Evolutionary conservation across 192 early-diverging fungal species (phyloP).

Genomic region (Entomortierella parvispora): DNA sequence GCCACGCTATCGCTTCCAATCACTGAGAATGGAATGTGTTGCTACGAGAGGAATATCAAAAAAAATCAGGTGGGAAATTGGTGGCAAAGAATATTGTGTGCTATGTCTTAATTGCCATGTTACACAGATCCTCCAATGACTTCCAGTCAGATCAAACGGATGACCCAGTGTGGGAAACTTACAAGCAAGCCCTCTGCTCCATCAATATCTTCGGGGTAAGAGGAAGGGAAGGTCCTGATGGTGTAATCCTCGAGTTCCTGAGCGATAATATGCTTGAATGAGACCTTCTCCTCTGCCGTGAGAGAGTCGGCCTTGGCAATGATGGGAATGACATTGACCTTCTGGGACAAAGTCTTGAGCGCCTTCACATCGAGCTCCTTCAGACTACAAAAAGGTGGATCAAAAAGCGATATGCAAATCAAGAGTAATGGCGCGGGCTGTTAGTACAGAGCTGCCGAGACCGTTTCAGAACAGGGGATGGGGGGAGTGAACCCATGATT

Average conservation of each 20-base stretch:
- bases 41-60: constrained; percentile 46
- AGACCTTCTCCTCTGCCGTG: constrained; percentile 67
- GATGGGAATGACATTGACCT: constrained; percentile 86
- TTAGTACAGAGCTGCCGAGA: too few relatives aligned
- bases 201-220: constrained; percentile 78
- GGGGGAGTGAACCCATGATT: too few relatives aligned
- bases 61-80: constrained; percentile 6
- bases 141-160: too few relatives aligned
- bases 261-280: constrained; percentile 74
- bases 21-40: constrained; percentile 83
- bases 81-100: neutral
- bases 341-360: constrained; percentile 73
- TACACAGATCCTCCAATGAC: too few relatives aligned
- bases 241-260: constrained; percentile 71
- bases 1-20: constrained; percentile 82
- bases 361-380: constrained; percentile 71
- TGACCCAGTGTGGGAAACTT: constrained; percentile 13
- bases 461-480: too few relatives aligned
- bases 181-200: constrained; percentile 70
- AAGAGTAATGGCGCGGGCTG: too few relatives aligned
- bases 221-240: constrained; percentile 77
- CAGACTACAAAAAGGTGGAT: constrained; percentile 35
- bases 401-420: too few relatives aligned
- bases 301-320: constrained; percentile 87
- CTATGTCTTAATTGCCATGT: too few relatives aligned